A percentile compares a stretch with the other conserved stretches of the same genome.
Evolutionary conservation across 2,329 filamentous ascomycete species (phyloP).

Genomic region (Cercospora sp.): DNA sequence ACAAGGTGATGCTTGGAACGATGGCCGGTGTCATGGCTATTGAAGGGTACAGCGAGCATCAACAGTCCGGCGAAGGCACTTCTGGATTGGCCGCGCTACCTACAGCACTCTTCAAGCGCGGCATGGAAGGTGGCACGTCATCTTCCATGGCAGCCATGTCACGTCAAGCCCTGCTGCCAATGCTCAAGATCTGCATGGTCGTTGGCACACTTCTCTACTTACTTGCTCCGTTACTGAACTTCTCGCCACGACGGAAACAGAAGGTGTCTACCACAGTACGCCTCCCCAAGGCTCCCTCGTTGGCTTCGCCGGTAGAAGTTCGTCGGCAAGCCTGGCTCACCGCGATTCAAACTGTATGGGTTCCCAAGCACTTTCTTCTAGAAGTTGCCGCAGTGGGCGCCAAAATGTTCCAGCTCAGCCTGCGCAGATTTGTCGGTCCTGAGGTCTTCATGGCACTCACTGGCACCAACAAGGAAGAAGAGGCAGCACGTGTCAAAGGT

Average conservation of each 20-base stretch:
- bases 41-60: slow-evolving; percentile 69
- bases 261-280: slow-evolving; percentile 42
- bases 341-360: slow-evolving; percentile 87
- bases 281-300: slow-evolving; percentile 61
- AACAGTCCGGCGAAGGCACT: slow-evolving; percentile 55
- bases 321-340: slow-evolving; percentile 90
- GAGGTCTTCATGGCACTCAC: slow-evolving; percentile 76
- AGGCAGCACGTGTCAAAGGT: slow-evolving; percentile 80
- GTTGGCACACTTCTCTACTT: slow-evolving; percentile 58
- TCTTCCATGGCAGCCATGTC: slow-evolving; percentile 27
- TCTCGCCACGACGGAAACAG: slow-evolving; percentile 57
- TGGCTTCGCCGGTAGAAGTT: slow-evolving; percentile 80
- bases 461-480: slow-evolving; percentile 79
- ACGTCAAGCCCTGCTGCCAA: slow-evolving; percentile 39
- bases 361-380: slow-evolving; percentile 82
- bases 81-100: slow-evolving; percentile 48
- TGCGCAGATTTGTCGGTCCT: slow-evolving; percentile 74
- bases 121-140: slow-evolving; percentile 21
- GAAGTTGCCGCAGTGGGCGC: slow-evolving; percentile 78
- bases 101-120: slow-evolving; percentile 38
- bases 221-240: slow-evolving; percentile 57
- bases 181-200: slow-evolving; percentile 54
- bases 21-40: slow-evolving; percentile 89
- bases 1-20: slow-evolving; percentile 89
- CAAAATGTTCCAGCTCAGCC: slow-evolving; percentile 78